Conservation (phyloP, 768 basidiomycete genomes). For the Mycena olivaceomarginata region DNA sequence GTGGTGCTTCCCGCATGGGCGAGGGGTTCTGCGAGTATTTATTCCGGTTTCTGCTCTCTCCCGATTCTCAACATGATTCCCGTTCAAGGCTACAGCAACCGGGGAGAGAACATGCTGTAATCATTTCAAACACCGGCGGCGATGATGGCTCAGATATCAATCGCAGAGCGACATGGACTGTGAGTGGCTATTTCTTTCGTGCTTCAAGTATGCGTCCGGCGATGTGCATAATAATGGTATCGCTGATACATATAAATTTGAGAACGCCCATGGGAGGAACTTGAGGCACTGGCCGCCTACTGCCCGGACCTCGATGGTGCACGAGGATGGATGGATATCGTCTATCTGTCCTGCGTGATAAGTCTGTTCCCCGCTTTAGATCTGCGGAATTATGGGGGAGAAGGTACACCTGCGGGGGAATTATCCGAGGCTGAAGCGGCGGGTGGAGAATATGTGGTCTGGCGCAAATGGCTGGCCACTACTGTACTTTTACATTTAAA, state of each 20-base stretch:
- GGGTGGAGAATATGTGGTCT: not conserved
- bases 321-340: conserved; percentile 22
- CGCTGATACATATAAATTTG: too few species aligned
- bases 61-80: not conserved
- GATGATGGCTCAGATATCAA: not conserved
- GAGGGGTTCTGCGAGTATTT: not conserved
- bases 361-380: not conserved
- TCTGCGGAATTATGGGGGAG: not conserved
- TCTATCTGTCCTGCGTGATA: conserved; percentile 16
- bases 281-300: not conserved
- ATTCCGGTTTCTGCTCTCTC: not conserved
- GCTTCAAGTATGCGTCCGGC: not conserved
- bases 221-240: not conserved
- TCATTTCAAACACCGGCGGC: not conserved
- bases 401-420: not conserved
- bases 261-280: not conserved
- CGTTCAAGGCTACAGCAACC: conserved; percentile 12
- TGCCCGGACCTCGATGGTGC: not conserved
- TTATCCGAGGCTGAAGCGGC: not conserved
- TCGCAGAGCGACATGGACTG: not conserved
- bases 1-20: not conserved
- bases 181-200: conserved; percentile 15
- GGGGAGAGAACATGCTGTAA: conserved; percentile 5
- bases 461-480: not conserved
- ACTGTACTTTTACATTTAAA: too few species aligned